Evolutionary conservation across 352 stramenopile species (phyloP).

Genomic region (Phytophthora vignae): DNA sequence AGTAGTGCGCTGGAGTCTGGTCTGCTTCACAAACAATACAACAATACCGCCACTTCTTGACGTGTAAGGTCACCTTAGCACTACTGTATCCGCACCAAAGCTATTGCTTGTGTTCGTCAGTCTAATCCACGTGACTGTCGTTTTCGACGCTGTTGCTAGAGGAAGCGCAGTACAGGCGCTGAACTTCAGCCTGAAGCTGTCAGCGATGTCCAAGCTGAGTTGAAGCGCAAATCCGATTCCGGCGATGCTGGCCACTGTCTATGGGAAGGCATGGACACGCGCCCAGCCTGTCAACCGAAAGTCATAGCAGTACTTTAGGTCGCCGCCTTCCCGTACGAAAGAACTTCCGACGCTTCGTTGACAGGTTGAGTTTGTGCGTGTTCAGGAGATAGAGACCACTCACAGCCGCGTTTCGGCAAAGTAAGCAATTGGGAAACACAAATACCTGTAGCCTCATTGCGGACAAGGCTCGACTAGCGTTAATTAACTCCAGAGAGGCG

Average conservation of each 20-base stretch:
- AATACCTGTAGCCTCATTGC: not conserved
- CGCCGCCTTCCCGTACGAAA: not conserved
- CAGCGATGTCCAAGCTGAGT: not conserved
- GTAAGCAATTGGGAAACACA: not conserved
- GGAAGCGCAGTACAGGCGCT: slow-evolving; percentile 9
- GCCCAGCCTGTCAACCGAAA: not conserved
- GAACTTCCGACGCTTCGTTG: not conserved
- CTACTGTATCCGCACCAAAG: no score
- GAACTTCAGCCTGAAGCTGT: not conserved
- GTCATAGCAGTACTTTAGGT: not conserved
- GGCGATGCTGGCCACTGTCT: not conserved
- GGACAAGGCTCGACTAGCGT: not conserved
- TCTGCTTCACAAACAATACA: no score
- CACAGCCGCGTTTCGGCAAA: not conserved
- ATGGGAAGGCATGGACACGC: slow-evolving; percentile 7
- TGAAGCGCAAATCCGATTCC: slow-evolving; percentile 10
- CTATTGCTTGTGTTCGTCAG: slow-evolving; percentile 1
- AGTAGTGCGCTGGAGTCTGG: no score
- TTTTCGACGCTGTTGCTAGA: not conserved
- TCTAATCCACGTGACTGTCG: not conserved
- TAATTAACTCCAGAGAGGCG: not conserved
- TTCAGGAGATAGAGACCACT: not conserved
- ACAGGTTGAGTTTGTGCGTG: not conserved
- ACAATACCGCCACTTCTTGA: no score
- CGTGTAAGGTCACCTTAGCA: no score